phyloP scores from a whole-genome alignment of 768 basidiomycete genomes.

The Mycena polygramma region DNA sequence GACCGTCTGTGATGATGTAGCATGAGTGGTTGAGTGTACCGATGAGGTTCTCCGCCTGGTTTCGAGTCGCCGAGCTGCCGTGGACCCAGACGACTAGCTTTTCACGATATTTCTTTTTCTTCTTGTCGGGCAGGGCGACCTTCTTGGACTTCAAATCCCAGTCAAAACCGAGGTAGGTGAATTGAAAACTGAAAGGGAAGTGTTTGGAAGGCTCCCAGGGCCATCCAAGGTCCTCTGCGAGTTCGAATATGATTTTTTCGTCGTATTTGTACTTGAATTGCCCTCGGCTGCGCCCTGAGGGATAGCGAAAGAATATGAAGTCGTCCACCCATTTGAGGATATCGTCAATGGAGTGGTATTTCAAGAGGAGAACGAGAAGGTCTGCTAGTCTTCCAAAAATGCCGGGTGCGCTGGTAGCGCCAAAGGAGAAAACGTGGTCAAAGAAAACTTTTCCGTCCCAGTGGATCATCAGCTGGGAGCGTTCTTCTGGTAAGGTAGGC shows the following conservation, averaged over 20 bases:
- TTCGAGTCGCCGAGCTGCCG: too few relatives aligned
- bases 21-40: not conserved
- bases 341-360: not conserved
- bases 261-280: constrained; percentile 17
- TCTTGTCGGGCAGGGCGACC: not conserved
- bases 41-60: not conserved
- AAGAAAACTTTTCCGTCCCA: not conserved
- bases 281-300: not conserved
- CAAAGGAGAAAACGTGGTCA: constrained; percentile 2
- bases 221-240: constrained; percentile 36
- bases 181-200: constrained; percentile 11
- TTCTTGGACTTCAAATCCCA: not conserved
- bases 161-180: not conserved
- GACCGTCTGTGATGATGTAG: not conserved
- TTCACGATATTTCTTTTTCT: not conserved
- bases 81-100: not conserved
- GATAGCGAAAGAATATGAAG: constrained; percentile 6
- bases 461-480: not conserved
- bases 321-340: constrained; percentile 18
- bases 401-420: not conserved
- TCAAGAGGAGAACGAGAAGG: not conserved
- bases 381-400: not conserved
- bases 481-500: not conserved
- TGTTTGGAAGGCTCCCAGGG: constrained; percentile 38
- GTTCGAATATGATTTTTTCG: constrained; percentile 28